These are phyloP conservation scores for Isabelozyma heimii DNA, from an alignment of 805 yeast species.

Conservation along the genomic window DNA sequence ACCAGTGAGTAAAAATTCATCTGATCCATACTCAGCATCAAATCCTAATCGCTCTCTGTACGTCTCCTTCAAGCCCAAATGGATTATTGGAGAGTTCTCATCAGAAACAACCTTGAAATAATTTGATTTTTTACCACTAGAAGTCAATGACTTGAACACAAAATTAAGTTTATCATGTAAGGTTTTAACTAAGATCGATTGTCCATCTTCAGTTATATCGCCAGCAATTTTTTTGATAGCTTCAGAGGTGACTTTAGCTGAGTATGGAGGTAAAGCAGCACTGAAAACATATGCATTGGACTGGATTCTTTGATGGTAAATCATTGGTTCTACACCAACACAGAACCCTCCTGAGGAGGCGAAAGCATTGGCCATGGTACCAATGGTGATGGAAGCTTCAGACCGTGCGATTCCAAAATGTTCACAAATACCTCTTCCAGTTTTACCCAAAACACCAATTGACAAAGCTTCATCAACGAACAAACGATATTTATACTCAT, in stretches of 20 bases:
- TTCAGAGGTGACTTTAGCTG: conserved; percentile 64
- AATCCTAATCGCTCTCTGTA: conserved; percentile 44
- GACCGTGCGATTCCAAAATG: conserved; percentile 63
- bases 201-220: conserved; percentile 16
- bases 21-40: conserved; percentile 51
- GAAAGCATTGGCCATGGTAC: conserved; percentile 77
- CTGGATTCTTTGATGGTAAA: conserved; percentile 87
- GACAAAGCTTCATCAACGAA: conserved; percentile 87
- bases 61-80: conserved; percentile 54
- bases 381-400: conserved; percentile 81
- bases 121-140: conserved; percentile 30
- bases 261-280: conserved; percentile 91
- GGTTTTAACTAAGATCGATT: conserved; percentile 26
- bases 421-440: conserved; percentile 87
- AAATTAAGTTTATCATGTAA: conserved; percentile 41
- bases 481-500: conserved; percentile 79
- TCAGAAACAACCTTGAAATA: conserved; percentile 55
- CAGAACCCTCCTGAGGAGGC: conserved; percentile 94
- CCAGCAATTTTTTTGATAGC: conserved; percentile 49
- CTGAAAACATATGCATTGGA: conserved; percentile 89
- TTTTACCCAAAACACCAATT: conserved; percentile 77
- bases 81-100: conserved; percentile 64
- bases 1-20: conserved; percentile 41
- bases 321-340: conserved; percentile 79
- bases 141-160: conserved; percentile 40